Evolutionary conservation across 2,329 filamentous ascomycete genomes (phyloP), one percentile per base, ranked within the genome.

Genomic region (Ophiostoma perfectum): DNA sequence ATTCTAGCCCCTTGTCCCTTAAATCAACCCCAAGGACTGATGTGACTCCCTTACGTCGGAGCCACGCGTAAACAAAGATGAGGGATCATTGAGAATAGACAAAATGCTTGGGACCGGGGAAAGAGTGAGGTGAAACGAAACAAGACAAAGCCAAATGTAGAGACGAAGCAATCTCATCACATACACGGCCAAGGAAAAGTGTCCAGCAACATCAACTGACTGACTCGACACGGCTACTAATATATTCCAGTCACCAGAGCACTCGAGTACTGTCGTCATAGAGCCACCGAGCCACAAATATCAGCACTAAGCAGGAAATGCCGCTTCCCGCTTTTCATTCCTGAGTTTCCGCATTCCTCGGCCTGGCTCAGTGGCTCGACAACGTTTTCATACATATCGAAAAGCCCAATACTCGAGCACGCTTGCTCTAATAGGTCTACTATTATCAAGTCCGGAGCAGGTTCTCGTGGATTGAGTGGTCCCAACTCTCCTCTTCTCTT

Each of bases 281-380:
- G n/a, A 27, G 49, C 27, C 55, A 60, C 11, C 18, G 55, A 18
- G 27, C 55, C 55, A 60, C 55, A 52, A 2, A 60, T 38, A 60
- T 60, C 11, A 27, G 45, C 14, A 55, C n/a, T 27, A 27, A 55
- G 49, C 27, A 27, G 49, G n/a, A 27, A 55, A 55, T 27, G 12
- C 18, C 27, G 55, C 55, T 38, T 60, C 55, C 55, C 55, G 55
- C 55, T 60, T 60, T 60, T 60, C 55, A 38, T 38, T 60, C 55
- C 55, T 36, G 55, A 14, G 27, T 60, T 55, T 36, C 55, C 55
- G 55, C 55, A 60, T 60, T 60, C 55, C 12, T 2, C 36, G 55
- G n/a, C n/a, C 42, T 49, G 11, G 49, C 49, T 55, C 55, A 39
- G 55, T 60, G 55, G 27, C 27, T 60, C 55, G 55, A 60, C 55